phyloP scores from a whole-genome alignment of 2,329 filamentous ascomycete genomes.

The Aureobasidium lini region DNA sequence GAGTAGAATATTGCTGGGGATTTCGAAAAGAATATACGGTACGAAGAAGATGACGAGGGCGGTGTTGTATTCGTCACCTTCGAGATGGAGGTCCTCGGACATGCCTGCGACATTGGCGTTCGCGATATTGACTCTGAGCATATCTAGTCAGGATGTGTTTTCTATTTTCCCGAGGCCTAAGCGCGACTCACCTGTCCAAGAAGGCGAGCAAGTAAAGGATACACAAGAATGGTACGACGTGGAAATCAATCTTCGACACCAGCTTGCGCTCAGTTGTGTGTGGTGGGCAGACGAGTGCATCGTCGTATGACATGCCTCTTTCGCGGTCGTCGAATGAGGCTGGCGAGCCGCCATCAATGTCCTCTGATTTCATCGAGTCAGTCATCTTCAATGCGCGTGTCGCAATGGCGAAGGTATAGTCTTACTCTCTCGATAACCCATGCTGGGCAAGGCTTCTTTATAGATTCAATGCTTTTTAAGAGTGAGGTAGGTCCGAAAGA shows the following conservation, averaged over 20 bases:
- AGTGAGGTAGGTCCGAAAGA: background rate
- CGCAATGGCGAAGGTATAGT: background rate
- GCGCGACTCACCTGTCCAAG: constrained; percentile 32
- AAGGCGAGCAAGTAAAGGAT: constrained; percentile 45
- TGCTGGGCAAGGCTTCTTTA: background rate
- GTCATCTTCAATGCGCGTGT: background rate
- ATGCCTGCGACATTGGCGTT: constrained; percentile 48
- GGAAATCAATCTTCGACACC: constrained; percentile 38
- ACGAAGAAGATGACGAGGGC: constrained; percentile 50
- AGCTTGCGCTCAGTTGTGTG: constrained; percentile 43
- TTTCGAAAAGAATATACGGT: constrained; percentile 46
- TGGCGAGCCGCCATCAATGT: constrained; percentile 1
- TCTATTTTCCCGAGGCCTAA: background rate
- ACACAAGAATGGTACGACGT: constrained; percentile 43
- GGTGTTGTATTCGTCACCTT: constrained; percentile 40
- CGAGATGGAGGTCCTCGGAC: constrained; percentile 38
- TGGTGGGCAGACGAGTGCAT: constrained; percentile 37
- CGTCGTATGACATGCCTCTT: constrained; percentile 28
- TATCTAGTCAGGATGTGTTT: background rate
- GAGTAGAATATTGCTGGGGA: constrained; percentile 45
- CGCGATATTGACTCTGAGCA: constrained; percentile 42
- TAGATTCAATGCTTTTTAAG: background rate
- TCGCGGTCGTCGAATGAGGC: background rate
- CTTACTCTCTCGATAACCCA: constrained; percentile 1
- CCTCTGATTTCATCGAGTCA: constrained; percentile 4